These are phyloP conservation scores for Kodamaea fungicola DNA, from an alignment of 1,139 yeast genomes.

Conservation along the genomic window DNA sequence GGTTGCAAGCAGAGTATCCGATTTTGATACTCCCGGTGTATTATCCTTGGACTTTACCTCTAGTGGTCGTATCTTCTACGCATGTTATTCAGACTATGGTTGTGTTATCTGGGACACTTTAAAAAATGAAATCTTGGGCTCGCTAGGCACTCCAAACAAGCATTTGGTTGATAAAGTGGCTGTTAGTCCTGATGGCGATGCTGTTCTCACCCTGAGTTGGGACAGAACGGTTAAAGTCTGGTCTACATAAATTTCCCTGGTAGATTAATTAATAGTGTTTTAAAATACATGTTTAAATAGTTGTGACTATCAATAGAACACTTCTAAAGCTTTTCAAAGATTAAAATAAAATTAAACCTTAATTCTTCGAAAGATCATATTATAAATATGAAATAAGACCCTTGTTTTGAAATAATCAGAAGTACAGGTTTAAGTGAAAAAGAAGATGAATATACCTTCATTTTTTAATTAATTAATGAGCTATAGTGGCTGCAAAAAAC, in stretches of 20 bases:
- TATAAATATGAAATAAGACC: too few relatives aligned
- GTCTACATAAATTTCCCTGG: constrained; percentile 26
- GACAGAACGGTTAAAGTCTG: constrained; percentile 66
- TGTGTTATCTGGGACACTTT: constrained; percentile 79
- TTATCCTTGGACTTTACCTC: constrained; percentile 68
- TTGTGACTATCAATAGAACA: too few relatives aligned
- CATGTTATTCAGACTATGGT: constrained; percentile 74
- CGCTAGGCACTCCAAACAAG: constrained; percentile 51
- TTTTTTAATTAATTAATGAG: too few relatives aligned
- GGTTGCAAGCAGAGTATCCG: constrained; percentile 8
- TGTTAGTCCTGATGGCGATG: constrained; percentile 73
- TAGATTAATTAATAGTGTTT: too few relatives aligned
- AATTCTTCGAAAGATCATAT: too few relatives aligned
- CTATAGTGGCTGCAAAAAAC: too few relatives aligned
- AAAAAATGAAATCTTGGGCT: constrained; percentile 62
- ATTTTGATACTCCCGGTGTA: constrained; percentile 60
- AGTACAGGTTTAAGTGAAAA: too few relatives aligned
- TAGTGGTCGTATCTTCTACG: constrained; percentile 73
- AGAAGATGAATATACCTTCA: too few relatives aligned
- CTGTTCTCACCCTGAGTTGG: constrained; percentile 70
- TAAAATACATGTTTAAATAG: too few relatives aligned
- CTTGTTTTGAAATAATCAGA: too few relatives aligned
- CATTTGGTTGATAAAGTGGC: constrained; percentile 62
- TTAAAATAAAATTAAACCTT: too few relatives aligned
- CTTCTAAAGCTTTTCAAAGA: too few relatives aligned